These are phyloP conservation scores for Rhamnella rubrinervis DNA, from an alignment of 331 rosid species.

Conservation along the genomic window DNA sequence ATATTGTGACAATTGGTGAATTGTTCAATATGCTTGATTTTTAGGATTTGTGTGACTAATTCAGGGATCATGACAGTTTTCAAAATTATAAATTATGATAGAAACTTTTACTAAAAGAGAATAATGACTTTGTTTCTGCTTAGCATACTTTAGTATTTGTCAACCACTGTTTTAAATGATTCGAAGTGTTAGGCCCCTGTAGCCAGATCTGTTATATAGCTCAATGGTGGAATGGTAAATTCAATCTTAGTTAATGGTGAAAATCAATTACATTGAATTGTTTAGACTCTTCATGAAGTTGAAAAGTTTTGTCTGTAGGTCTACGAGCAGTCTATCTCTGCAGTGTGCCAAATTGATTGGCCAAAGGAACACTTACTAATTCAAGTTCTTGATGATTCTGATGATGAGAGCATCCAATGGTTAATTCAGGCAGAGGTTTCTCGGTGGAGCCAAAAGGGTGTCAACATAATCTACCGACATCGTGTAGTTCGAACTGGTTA, in stretches of 20 bases:
- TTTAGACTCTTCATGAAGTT: slow-evolving; percentile 9
- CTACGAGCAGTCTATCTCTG: slow-evolving; percentile 90
- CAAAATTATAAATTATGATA: background rate
- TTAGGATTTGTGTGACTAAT: background rate
- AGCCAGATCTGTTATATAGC: slow-evolving; percentile 8
- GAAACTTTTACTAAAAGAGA: background rate
- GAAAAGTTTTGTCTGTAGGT: slow-evolving; percentile 54
- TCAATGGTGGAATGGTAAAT: background rate
- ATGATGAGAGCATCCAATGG: slow-evolving; percentile 79
- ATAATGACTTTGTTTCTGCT: background rate
- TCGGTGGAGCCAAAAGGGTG: slow-evolving; percentile 81
- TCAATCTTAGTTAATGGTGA: background rate
- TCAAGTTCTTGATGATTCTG: slow-evolving; percentile 94
- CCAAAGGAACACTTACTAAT: slow-evolving; percentile 78
- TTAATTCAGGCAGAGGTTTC: slow-evolving; percentile 75
- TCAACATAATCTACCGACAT: slow-evolving; percentile 80
- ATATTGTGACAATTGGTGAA: background rate
- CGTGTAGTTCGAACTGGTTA: slow-evolving; percentile 84
- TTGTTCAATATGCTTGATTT: background rate
- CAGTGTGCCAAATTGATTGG: slow-evolving; percentile 90
- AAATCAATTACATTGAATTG: background rate
- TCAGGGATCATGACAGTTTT: background rate
- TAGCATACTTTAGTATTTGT: background rate
- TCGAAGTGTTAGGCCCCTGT: background rate
- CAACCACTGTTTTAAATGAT: background rate